phyloP scores from a whole-genome alignment of 2,329 filamentous ascomycete genomes.

The Bipolaris gigantea region DNA sequence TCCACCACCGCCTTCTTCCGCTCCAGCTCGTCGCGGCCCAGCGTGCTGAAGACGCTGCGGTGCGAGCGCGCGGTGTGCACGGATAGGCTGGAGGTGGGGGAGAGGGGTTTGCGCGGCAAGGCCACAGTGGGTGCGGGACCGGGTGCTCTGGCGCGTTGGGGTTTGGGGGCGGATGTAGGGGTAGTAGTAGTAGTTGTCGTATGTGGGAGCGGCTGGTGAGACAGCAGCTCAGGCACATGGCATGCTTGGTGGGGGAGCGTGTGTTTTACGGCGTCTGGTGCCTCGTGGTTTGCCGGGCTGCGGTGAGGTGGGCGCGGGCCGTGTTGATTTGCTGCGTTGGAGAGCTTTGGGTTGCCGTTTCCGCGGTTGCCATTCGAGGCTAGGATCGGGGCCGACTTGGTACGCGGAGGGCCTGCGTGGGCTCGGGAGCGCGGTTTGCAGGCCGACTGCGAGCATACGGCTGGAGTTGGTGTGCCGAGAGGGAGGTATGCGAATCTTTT shows the following conservation, averaged over 20 bases:
- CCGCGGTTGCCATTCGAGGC: neutral
- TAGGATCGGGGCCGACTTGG: neutral
- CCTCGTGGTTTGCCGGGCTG: too few species aligned
- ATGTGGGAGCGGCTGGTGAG: too few species aligned
- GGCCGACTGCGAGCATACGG: neutral
- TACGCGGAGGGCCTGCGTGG: too few species aligned
- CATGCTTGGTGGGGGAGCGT: too few species aligned
- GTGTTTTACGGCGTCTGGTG: too few species aligned
- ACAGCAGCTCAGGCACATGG: too few species aligned
- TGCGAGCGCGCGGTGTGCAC: slow-evolving; percentile 7
- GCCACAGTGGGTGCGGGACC: neutral
- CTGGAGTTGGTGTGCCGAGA: slow-evolving; percentile 4
- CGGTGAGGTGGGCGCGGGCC: too few species aligned
- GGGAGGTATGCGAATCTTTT: slow-evolving; percentile 18
- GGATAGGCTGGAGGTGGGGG: slow-evolving; percentile 4
- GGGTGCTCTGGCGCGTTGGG: neutral
- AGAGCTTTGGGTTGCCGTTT: too few species aligned
- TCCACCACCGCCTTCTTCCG: slow-evolving; percentile 31
- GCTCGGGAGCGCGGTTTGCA: neutral
- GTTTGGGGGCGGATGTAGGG: too few species aligned
- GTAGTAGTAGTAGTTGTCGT: too few species aligned
- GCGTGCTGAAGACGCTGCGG: slow-evolving; percentile 29
- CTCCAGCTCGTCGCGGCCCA: slow-evolving; percentile 37
- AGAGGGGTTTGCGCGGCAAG: neutral
- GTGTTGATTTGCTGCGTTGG: neutral